Base-by-base conservation (phyloP, 2,329 filamentous ascomycete species). In the Beauveria australis region DNA sequence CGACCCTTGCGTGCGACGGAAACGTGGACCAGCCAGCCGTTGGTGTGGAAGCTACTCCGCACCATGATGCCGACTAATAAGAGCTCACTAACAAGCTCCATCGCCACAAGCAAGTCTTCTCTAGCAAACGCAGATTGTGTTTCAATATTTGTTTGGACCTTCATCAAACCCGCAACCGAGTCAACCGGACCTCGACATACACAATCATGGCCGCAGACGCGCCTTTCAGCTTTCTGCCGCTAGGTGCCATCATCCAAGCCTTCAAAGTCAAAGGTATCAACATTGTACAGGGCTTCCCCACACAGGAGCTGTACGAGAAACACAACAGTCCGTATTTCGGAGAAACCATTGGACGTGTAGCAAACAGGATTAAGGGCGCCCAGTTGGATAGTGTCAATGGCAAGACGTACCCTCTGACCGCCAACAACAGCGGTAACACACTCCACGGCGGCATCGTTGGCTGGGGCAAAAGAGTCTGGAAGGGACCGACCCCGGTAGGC, bases 271-370 rank as follows among this genome's bases (percentile, higher is more conserved):
- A 82, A 62, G 88, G 85, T 64, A 78, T 84, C 71, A 94, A 97
- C 77, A 94, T 99, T 66, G 92, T 97, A 24, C 89, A 94, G 67
- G 87, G 88, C 58, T 97, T 97, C 76, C 84, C 89, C 19, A 86
- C 81, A 16, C 83, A 89, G 58, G 84, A 89, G 49, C 83, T 87
- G 63, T 97, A 97, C 77, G 82, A 82, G 65, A 76, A 84, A 66
- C 78, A 92, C 79, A 93, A 94, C 76, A 78, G 75, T 12, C 86
- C 90, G 1, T 92, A 86, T 78, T 97, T 96, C 71, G 93, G 94
- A 65, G 92, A 93, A 73, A 97, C 91, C 49, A 96, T 97, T 72
- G 94, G 94, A 60, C 89, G 86, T 59, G 79, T 87, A 22, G 85
- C 92, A 63, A 97, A 97, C 77, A 88, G 93, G 61, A 85, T 96